phyloP scores from a whole-genome alignment of 345 rosid genomes.

The Mallotus nudiflorus region DNA sequence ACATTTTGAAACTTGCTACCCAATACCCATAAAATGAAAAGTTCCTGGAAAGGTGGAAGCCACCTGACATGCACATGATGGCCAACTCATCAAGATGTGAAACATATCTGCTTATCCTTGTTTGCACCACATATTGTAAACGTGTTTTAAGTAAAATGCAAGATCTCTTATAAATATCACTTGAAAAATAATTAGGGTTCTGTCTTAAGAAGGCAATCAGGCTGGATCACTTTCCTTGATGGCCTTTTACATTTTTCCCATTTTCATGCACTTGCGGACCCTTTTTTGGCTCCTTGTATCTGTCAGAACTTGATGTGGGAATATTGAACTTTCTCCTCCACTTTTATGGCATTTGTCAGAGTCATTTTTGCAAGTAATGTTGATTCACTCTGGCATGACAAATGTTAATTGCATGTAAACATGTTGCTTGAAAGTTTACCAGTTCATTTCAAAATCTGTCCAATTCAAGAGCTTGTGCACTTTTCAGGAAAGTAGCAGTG shows the following conservation, averaged over 20 bases:
- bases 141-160: conserved; percentile 2
- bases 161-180: conserved; percentile 10
- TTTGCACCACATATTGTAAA: conserved; percentile 15
- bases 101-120: conserved; percentile 22
- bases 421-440: conserved; percentile 11
- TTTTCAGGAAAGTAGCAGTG: background rate
- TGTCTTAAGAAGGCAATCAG: conserved; percentile 13
- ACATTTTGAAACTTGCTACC: conserved; percentile 10
- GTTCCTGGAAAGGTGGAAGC: conserved; percentile 23
- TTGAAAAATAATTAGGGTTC: background rate
- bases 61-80: conserved; percentile 30
- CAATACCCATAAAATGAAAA: conserved; percentile 1
- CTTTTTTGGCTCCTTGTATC: conserved; percentile 22
- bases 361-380: background rate
- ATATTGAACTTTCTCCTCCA: conserved; percentile 2
- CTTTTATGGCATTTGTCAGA: background rate
- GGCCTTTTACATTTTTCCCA: conserved; percentile 1
- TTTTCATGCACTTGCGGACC: conserved; percentile 15
- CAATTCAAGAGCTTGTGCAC: background rate
- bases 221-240: conserved; percentile 24
- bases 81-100: conserved; percentile 32
- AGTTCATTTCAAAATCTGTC: background rate
- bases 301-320: conserved; percentile 4
- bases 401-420: background rate
- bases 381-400: background rate